These are phyloP conservation scores for Alternaria alternata DNA, from an alignment of 2,329 filamentous ascomycete genomes.

Conservation along the genomic window DNA sequence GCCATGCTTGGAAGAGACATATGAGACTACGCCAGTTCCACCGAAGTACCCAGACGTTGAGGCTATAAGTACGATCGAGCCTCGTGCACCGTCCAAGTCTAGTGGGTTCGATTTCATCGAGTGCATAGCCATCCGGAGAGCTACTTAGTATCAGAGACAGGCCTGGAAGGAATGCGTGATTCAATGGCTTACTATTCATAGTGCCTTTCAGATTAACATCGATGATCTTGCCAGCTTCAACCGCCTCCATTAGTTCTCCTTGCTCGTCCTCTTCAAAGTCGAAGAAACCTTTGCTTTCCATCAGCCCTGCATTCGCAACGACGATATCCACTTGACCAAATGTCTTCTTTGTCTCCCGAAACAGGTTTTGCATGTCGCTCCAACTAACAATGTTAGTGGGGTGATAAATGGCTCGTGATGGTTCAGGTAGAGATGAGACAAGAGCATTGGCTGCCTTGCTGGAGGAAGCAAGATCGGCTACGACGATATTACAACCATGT, in stretches of 20 bases:
- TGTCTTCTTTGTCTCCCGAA: constrained; percentile 38
- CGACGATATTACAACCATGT: constrained; percentile 51
- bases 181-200: constrained; percentile 51
- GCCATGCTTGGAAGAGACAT: constrained; percentile 56
- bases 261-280: constrained; percentile 44
- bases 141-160: constrained; percentile 15
- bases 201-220: constrained; percentile 57
- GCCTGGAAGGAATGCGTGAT: background rate
- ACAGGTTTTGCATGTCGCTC: constrained; percentile 47
- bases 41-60: constrained; percentile 57
- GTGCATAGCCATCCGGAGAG: constrained; percentile 38
- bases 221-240: constrained; percentile 34
- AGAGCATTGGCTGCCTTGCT: constrained; percentile 36
- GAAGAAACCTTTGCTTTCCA: constrained; percentile 46
- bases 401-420: constrained; percentile 46
- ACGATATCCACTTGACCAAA: constrained; percentile 54
- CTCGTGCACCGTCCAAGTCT: constrained; percentile 34
- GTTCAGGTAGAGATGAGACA: constrained; percentile 38
- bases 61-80: constrained; percentile 52
- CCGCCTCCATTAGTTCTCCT: constrained; percentile 40
- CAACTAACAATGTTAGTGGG: constrained; percentile 51
- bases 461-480: constrained; percentile 47
- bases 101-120: constrained; percentile 45
- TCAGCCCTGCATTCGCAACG: constrained; percentile 55
- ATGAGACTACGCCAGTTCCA: constrained; percentile 53